Evolutionary conservation across 805 yeast species (phyloP).

Genomic region (Danielozyma ontarioensis): DNA sequence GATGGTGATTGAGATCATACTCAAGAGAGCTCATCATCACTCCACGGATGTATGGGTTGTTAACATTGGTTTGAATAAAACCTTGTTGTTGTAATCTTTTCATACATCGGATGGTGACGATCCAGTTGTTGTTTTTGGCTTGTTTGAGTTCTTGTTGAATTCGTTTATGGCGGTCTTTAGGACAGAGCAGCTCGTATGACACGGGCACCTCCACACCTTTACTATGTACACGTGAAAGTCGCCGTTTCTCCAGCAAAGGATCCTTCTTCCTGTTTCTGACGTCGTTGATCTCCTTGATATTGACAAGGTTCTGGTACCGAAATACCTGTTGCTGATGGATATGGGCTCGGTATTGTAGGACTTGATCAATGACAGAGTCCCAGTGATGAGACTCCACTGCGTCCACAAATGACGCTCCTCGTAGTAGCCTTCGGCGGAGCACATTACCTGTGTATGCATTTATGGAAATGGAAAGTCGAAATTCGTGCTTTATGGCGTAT

Average conservation of each 20-base stretch:
- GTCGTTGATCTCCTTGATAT: neutral
- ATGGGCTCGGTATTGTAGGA: neutral
- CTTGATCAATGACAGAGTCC: neutral
- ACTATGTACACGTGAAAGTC: neutral
- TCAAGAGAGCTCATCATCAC: constrained; percentile 30
- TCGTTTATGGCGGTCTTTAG: neutral
- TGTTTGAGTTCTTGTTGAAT: neutral
- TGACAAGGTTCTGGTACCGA: neutral
- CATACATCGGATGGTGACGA: neutral
- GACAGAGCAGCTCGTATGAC: no score
- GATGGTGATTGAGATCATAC: constrained; percentile 24
- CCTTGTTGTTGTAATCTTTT: no score
- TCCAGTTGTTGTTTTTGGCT: neutral
- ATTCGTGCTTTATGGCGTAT: neutral
- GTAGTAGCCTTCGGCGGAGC: neutral
- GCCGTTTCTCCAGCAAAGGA: neutral
- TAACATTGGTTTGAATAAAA: neutral
- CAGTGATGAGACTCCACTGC: neutral
- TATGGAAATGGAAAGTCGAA: neutral
- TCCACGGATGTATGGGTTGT: constrained; percentile 17
- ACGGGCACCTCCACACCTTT: no score
- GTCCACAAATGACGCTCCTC: neutral
- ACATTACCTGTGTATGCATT: neutral
- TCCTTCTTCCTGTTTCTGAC: neutral
- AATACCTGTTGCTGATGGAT: neutral